Conservation (phyloP, 2,329 filamentous ascomycete genomes). For the Didymella pinodella region DNA sequence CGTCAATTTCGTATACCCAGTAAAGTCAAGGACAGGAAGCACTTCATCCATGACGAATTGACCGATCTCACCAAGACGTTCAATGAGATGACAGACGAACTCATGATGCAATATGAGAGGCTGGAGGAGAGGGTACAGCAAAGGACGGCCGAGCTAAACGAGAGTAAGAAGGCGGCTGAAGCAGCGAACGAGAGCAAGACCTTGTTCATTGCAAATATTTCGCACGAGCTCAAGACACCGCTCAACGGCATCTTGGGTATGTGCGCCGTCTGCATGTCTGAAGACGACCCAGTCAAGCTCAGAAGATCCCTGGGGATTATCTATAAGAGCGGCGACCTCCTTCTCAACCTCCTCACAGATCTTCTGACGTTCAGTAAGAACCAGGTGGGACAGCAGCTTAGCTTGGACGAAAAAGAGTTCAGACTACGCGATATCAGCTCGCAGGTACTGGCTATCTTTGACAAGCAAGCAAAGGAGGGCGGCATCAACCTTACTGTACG, state of each 20-base stretch:
- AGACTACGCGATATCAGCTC: conserved; percentile 81
- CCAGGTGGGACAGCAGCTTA: conserved; percentile 85
- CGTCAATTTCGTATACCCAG: conserved; percentile 82
- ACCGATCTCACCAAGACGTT: conserved; percentile 86
- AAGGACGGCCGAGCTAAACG: conserved; percentile 82
- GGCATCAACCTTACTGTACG: conserved; percentile 75
- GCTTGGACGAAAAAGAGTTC: conserved; percentile 85
- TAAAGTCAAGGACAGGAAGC: conserved; percentile 78
- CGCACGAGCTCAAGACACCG: conserved; percentile 87
- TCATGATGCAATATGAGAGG: conserved; percentile 83
- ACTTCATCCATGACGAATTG: conserved; percentile 80
- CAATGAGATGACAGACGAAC: conserved; percentile 92
- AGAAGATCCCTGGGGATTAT: conserved; percentile 86
- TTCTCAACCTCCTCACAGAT: conserved; percentile 87
- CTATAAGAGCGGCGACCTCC: conserved; percentile 85
- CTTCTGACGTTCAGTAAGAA: conserved; percentile 93
- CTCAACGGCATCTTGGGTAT: conserved; percentile 95
- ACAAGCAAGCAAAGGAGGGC: conserved; percentile 85
- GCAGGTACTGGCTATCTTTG: conserved; percentile 85
- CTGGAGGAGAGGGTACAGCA: conserved; percentile 85
- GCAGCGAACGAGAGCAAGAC: conserved; percentile 98
- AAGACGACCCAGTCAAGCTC: conserved; percentile 78
- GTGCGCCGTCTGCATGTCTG: conserved; percentile 91
- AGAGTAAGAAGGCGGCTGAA: conserved; percentile 90
- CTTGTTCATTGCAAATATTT: conserved; percentile 94